Evolutionary conservation across 2,329 filamentous ascomycete species (phyloP).

Genomic region (Pseudonectria buxi): DNA sequence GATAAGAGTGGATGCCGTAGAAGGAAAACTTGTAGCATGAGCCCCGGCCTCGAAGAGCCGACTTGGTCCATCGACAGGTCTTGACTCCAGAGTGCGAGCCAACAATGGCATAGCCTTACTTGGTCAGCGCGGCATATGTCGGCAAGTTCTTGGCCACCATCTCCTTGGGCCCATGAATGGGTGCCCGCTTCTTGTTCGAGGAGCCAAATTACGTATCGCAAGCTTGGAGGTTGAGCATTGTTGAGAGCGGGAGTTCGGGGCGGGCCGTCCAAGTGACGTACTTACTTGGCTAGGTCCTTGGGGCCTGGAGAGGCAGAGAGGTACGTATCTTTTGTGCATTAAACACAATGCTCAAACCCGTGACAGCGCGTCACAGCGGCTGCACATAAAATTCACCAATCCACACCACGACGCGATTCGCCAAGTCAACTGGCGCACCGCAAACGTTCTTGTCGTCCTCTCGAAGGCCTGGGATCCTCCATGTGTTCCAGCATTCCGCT

Average conservation of each 20-base stretch:
- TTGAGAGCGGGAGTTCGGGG: no score
- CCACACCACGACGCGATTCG: no score
- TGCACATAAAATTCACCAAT: neutral
- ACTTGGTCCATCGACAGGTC: conserved; percentile 98
- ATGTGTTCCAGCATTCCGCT: neutral
- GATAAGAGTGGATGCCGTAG: conserved; percentile 92
- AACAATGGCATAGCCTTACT: conserved; percentile 93
- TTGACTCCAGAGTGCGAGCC: conserved; percentile 95
- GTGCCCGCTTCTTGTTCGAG: conserved; percentile 36
- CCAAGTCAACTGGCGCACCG: no score
- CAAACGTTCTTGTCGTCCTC: neutral
- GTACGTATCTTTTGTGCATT: neutral
- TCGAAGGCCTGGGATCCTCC: no score
- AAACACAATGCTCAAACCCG: conserved; percentile 1
- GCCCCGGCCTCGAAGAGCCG: conserved; percentile 82
- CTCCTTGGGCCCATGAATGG: conserved; percentile 58
- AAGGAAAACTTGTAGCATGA: conserved; percentile 98
- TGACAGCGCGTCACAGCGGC: conserved; percentile 5
- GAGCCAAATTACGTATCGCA: no score
- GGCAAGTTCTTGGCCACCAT: conserved; percentile 93
- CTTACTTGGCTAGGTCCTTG: no score
- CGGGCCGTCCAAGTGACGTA: no score
- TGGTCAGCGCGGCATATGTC: conserved; percentile 82
- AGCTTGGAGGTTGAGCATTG: no score
- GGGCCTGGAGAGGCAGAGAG: no score